These are phyloP conservation scores for Candida xiaguanensis DNA, from an alignment of 805 yeast genomes.

Conservation along the genomic window DNA sequence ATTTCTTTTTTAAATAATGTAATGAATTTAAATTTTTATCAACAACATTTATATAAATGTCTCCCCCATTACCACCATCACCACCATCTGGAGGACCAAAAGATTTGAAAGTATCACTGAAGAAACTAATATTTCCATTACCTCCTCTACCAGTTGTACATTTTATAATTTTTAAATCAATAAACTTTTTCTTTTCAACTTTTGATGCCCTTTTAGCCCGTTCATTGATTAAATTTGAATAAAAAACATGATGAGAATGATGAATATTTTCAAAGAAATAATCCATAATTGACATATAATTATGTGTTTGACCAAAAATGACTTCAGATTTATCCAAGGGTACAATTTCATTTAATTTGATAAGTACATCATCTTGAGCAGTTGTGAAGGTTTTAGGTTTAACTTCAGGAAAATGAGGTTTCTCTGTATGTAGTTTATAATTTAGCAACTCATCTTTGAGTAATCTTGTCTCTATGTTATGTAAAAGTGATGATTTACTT, in stretches of 20 bases:
- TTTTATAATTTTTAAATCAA: conserved; percentile 65
- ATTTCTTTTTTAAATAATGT: conserved; percentile 62
- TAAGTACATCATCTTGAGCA: not conserved
- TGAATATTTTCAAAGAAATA: conserved; percentile 40
- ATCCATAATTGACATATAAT: conserved; percentile 24
- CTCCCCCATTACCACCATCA: conserved; percentile 94
- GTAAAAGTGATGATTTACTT: not conserved
- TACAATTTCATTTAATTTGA: conserved; percentile 3
- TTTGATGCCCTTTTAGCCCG: conserved; percentile 24
- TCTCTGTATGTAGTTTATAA: conserved; percentile 3
- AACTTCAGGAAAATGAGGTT: not conserved
- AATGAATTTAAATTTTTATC: conserved; percentile 61
- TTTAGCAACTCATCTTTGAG: not conserved
- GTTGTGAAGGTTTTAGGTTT: conserved; percentile 1
- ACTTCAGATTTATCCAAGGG: not conserved
- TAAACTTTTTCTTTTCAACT: conserved; percentile 34
- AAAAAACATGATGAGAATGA: conserved; percentile 33
- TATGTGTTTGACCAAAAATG: conserved; percentile 1
- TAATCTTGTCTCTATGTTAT: not conserved
- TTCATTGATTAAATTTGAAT: conserved; percentile 6
- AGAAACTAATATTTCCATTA: conserved; percentile 79
- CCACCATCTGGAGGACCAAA: conserved; percentile 99
- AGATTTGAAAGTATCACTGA: conserved; percentile 79
- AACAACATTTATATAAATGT: conserved; percentile 77
- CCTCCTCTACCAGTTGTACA: conserved; percentile 85